Percentiles rank a stretch among this genome's conserved stretches.
Evolutionary conservation across 2,329 filamentous ascomycete species (phyloP).

Genomic region (Hymenoscyphus fructigenus): DNA sequence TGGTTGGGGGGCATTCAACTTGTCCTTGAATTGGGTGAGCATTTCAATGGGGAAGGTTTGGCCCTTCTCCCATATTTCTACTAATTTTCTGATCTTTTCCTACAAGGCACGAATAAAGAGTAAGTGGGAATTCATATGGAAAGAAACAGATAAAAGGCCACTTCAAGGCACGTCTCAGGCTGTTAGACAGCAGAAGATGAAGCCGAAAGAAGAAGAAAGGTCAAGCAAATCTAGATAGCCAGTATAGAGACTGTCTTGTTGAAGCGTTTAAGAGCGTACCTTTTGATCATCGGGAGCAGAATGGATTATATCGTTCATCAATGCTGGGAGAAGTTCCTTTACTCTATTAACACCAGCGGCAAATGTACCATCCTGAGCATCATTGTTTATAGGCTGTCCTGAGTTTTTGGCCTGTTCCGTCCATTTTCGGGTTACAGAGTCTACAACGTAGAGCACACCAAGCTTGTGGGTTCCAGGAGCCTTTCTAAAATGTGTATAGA

Average conservation of each 20-base stretch:
- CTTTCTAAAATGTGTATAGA: conserved; percentile 97
- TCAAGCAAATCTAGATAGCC: conserved; percentile 1
- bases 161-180: neutral
- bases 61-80: conserved; percentile 98
- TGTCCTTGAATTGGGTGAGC: conserved; percentile 80
- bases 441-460: conserved; percentile 99
- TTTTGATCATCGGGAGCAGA: conserved; percentile 92
- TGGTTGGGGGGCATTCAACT: conserved; percentile 56
- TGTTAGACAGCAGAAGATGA: neutral
- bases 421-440: conserved; percentile 99
- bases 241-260: conserved; percentile 23
- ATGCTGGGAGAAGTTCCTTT: conserved; percentile 85
- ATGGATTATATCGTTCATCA: conserved; percentile 95
- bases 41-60: conserved; percentile 82
- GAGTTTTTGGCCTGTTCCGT: conserved; percentile 89
- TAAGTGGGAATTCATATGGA: conserved; percentile 44
- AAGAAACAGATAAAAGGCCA: neutral
- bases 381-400: conserved; percentile 76
- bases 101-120: conserved; percentile 54
- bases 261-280: conserved; percentile 61
- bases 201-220: neutral
- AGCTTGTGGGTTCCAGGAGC: conserved; percentile 93
- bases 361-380: conserved; percentile 87
- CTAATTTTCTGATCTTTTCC: conserved; percentile 92
- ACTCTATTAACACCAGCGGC: conserved; percentile 95